These are phyloP conservation scores for Micractinium sp. DNA, from an alignment of 139 green algal species.

Conservation along the genomic window DNA sequence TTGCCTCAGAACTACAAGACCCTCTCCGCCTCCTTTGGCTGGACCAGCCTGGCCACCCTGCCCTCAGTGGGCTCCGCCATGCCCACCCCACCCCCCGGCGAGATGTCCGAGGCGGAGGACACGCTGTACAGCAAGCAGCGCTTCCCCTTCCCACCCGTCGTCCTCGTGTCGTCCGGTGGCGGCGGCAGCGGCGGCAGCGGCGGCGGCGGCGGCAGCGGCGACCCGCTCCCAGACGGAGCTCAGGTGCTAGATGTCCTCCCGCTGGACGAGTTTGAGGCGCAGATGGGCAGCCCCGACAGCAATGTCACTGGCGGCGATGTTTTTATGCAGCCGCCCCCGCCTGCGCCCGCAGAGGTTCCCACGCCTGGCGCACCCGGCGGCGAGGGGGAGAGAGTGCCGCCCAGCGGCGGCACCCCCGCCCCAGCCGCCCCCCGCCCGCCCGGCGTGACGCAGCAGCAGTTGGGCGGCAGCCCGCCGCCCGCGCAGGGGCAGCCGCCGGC, in stretches of 20 bases:
- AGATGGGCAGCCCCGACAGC: not conserved
- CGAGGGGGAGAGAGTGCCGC: too few relatives aligned
- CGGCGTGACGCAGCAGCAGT: not conserved
- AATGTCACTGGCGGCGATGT: too few relatives aligned
- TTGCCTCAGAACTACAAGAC: slow-evolving; percentile 18
- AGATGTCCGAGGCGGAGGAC: not conserved
- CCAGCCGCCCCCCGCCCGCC: not conserved
- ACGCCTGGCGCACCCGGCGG: not conserved
- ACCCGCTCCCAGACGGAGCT: not conserved
- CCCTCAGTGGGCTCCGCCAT: not conserved
- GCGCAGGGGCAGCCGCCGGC: not conserved
- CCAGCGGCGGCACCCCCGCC: not conserved
- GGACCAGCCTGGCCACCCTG: slow-evolving; percentile 16
- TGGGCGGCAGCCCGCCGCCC: not conserved
- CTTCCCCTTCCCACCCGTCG: slow-evolving; percentile 23
- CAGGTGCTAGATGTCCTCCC: not conserved
- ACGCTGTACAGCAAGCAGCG: slow-evolving; percentile 35
- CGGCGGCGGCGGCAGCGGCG: not conserved
- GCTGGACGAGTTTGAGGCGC: not conserved
- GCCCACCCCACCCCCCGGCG: not conserved
- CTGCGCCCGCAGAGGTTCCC: too few relatives aligned
- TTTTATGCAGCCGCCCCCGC: too few relatives aligned
- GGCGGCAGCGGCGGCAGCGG: not conserved
- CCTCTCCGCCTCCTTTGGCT: not conserved
- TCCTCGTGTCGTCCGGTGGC: not conserved